phyloP scores from a whole-genome alignment of 148 eudicot species.

The Bassia scoparia region DNA sequence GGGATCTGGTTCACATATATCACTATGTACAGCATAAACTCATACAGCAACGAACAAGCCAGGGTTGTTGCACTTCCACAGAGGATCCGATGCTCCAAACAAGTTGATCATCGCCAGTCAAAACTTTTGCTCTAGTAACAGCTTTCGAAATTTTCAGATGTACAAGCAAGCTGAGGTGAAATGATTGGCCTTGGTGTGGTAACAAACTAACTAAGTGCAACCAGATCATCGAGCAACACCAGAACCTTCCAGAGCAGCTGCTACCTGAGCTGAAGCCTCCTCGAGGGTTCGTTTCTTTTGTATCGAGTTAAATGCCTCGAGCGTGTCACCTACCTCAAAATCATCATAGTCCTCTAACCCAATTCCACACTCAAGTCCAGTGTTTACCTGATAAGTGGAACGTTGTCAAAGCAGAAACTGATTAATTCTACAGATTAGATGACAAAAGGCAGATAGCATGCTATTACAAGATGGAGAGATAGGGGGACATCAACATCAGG shows the following conservation, averaged over 20 bases:
- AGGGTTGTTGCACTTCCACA: background rate
- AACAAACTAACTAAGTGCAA: conserved; percentile 1
- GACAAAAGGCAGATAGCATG: no score
- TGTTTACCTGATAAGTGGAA: conserved; percentile 53
- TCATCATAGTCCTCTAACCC: conserved; percentile 64
- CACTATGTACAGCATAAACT: conserved; percentile 49
- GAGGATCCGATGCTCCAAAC: conserved; percentile 8
- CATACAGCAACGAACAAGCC: conserved; percentile 8
- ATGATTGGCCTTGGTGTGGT: background rate
- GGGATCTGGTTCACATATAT: conserved; percentile 31
- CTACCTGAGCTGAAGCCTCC: conserved; percentile 89
- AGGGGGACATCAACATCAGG: no score
- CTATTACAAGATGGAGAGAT: no score
- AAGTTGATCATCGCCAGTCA: conserved; percentile 10
- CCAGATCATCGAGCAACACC: conserved; percentile 39
- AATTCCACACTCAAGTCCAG: conserved; percentile 90
- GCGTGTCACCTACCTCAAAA: conserved; percentile 63
- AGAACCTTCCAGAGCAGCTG: conserved; percentile 65
- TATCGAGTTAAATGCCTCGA: conserved; percentile 67
- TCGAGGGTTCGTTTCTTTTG: conserved; percentile 87
- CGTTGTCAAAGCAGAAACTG: background rate
- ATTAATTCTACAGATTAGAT: no score
- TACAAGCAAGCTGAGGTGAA: conserved; percentile 5
- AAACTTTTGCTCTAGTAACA: conserved; percentile 6
- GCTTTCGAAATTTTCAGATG: background rate